A percentile compares a stretch with the other conserved stretches of the same genome.
Evolutionary conservation across 2,329 filamentous ascomycete genomes (phyloP).

Genomic region (Apiospora koreana): DNA sequence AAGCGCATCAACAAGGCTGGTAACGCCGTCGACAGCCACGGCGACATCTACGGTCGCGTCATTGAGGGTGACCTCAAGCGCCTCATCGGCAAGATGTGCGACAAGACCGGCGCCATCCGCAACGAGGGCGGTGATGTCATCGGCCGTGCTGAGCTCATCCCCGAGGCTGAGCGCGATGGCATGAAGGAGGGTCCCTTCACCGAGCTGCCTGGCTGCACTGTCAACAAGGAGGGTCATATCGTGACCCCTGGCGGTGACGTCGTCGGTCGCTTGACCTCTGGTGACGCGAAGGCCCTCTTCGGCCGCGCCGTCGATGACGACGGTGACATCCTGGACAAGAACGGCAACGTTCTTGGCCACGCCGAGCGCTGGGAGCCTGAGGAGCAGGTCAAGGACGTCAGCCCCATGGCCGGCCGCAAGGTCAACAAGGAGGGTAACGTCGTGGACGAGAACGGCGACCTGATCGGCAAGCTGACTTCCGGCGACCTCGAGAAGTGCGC

Average conservation of each 20-base stretch:
- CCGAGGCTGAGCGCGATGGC: slow-evolving; percentile 65
- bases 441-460: slow-evolving; percentile 57
- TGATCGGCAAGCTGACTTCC: slow-evolving; percentile 67
- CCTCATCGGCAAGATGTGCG: slow-evolving; percentile 68
- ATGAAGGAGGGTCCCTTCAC: slow-evolving; percentile 69
- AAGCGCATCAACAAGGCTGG: slow-evolving; percentile 74
- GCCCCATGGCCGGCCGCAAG: slow-evolving; percentile 52
- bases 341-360: slow-evolving; percentile 60
- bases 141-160: slow-evolving; percentile 67
- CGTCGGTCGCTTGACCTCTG: slow-evolving; percentile 70
- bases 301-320: slow-evolving; percentile 79
- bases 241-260: slow-evolving; percentile 67
- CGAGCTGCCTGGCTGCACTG: slow-evolving; percentile 63
- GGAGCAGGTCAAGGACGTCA: slow-evolving; percentile 53
- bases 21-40: slow-evolving; percentile 56
- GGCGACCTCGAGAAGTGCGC: slow-evolving; percentile 66
- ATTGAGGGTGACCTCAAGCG: slow-evolving; percentile 66
- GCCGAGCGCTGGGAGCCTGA: slow-evolving; percentile 62
- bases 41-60: slow-evolving; percentile 63
- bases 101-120: slow-evolving; percentile 71
- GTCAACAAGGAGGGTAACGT: slow-evolving; percentile 63
- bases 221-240: slow-evolving; percentile 69
- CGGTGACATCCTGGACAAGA: slow-evolving; percentile 79
- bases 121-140: slow-evolving; percentile 73
- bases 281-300: slow-evolving; percentile 70